These are phyloP conservation scores for Petasospora fabianii DNA, from an alignment of 1,139 yeast genomes.

Conservation along the genomic window DNA sequence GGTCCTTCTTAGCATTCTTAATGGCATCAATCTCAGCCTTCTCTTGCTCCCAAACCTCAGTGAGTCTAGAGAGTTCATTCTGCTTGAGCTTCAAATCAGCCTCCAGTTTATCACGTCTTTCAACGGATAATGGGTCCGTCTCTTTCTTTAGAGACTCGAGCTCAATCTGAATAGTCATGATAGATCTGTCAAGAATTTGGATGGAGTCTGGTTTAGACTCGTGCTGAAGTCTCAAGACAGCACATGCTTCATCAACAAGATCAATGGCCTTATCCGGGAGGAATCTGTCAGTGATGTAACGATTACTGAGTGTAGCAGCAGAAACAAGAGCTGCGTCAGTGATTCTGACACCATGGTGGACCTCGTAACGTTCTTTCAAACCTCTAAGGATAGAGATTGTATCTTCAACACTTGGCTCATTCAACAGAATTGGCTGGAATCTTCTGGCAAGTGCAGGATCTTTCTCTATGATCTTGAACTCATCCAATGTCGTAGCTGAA, in stretches of 20 bases:
- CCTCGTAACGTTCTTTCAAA: slow-evolving; percentile 88
- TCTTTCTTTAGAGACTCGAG: slow-evolving; percentile 90
- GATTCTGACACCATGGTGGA: slow-evolving; percentile 97
- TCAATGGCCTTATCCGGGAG: slow-evolving; percentile 97
- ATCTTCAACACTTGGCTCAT: slow-evolving; percentile 91
- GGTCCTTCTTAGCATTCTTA: slow-evolving; percentile 71
- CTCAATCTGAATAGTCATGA: slow-evolving; percentile 94
- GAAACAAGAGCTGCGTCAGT: slow-evolving; percentile 91
- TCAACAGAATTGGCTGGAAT: slow-evolving; percentile 82
- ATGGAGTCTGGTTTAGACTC: slow-evolving; percentile 96
- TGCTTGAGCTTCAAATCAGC: slow-evolving; percentile 59
- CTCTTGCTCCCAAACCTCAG: slow-evolving; percentile 85
- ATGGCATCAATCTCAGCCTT: slow-evolving; percentile 68
- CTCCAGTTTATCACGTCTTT: slow-evolving; percentile 64
- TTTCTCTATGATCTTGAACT: slow-evolving; percentile 84
- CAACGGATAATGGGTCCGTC: slow-evolving; percentile 78
- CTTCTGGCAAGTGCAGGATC: slow-evolving; percentile 92
- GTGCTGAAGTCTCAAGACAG: slow-evolving; percentile 88
- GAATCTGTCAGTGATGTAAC: slow-evolving; percentile 88
- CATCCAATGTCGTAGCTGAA: slow-evolving; percentile 93
- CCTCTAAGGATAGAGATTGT: slow-evolving; percentile 92
- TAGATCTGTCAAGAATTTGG: slow-evolving; percentile 79
- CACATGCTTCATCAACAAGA: slow-evolving; percentile 95
- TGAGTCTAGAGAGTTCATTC: slow-evolving; percentile 63
- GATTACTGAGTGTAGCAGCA: slow-evolving; percentile 84